These are phyloP conservation scores for Saccharomycodes ludwigii DNA, from an alignment of 805 yeast species.

Conservation along the genomic window DNA sequence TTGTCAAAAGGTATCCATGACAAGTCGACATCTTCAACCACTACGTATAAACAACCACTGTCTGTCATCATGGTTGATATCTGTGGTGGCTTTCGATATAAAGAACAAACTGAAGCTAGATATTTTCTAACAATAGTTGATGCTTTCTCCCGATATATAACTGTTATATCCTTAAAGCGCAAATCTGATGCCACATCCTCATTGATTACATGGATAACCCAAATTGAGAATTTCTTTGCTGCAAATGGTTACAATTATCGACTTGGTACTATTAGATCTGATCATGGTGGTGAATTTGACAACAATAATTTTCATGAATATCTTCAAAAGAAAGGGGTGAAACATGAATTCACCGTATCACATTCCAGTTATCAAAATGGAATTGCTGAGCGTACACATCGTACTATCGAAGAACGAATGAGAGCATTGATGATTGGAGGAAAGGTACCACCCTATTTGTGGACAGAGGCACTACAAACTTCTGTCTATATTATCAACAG, in stretches of 20 bases:
- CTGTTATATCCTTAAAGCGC: constrained; percentile 1
- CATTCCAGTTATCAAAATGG: constrained; percentile 11
- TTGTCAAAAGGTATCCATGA: no score
- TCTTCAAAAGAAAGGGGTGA: constrained; percentile 3
- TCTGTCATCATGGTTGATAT: no score
- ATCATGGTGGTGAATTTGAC: constrained; percentile 8
- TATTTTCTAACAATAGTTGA: constrained; percentile 4
- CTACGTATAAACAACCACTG: no score
- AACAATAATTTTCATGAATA: constrained; percentile 1
- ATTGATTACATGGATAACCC: constrained; percentile 1
- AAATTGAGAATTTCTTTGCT: constrained; percentile 4
- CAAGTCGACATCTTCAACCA: no score
- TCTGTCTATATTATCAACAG: constrained; percentile 8
- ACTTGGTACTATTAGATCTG: constrained; percentile 6
- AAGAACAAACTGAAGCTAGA: no score
- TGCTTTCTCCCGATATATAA: constrained; percentile 3
- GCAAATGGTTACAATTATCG: constrained; percentile 4
- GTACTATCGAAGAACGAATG: constrained; percentile 8
- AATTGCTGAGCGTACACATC: constrained; percentile 9
- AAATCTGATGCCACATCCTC: constrained; percentile 1
- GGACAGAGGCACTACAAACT: constrained; percentile 10
- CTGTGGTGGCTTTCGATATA: no score
- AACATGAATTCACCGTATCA: constrained; percentile 9
- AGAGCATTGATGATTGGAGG: constrained; percentile 6
- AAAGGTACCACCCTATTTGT: constrained; percentile 8